Base-by-base conservation (phyloP, 768 basidiomycete species). In the Dacryopinax primogenitus region DNA sequence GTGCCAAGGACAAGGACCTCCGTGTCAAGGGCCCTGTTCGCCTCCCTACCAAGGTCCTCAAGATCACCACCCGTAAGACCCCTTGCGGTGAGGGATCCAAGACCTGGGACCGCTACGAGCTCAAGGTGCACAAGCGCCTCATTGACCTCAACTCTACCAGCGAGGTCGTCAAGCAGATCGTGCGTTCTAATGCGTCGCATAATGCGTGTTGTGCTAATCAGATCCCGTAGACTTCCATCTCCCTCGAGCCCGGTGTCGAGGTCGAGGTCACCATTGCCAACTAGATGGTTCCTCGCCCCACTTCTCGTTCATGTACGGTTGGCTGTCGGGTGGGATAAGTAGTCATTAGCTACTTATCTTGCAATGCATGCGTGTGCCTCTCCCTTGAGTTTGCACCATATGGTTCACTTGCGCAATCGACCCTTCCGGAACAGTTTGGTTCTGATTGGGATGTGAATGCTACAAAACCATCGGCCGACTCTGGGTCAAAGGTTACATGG, bases 31-130 rank as follows among this genome's bases (percentile, higher is more conserved):
- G 96, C 67, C 96, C 96, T 70, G 93, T 99, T 73, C 88, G 96
- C 70, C 89, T 99, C 73, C 96, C 96, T 68, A 99, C 96, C 78
- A 98, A 98, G 82, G 88, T 93, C 75, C 86, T 99, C 74, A 93
- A 91, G 80, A 93, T 98, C 82, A 96, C 93, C 78, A 99, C 95
- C 79, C 90, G 96, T 75, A 99, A 99, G 79, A 95, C 96, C 69
- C 90, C 96, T 78, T 98, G 96, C 75, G 96, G 96, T 91, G 96
- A 98, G 80, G 96, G 96, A 82, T 97, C 96, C 72, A 99, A 99
- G 87, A 99, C 96, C 75, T 99, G 96, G 96, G 96, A 99, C 80
- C 86, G 91, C 73, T 98, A 93, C 80, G 95, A 99, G 80, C 87
- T 99, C 80, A 94, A 94, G 82, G 83, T 99, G 68, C 95, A 99